Conservation (phyloP, 2,329 filamentous ascomycete genomes). For the Alternaria gaisen region DNA sequence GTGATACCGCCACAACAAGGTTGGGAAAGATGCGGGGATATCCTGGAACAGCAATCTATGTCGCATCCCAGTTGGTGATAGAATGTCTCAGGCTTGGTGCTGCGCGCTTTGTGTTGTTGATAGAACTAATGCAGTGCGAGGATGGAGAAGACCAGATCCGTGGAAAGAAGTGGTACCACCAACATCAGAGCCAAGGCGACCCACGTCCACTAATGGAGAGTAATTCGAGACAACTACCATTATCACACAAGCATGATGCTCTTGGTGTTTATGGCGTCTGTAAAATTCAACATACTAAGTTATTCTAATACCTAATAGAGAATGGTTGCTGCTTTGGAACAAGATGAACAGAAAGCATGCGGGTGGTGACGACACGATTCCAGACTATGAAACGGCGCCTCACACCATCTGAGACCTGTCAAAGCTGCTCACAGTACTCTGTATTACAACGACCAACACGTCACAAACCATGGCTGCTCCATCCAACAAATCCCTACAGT, state of each 20-base stretch:
- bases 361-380: constrained; percentile 4
- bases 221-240: not conserved
- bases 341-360: not conserved
- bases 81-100: not conserved
- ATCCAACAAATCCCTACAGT: constrained; percentile 15
- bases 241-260: not conserved
- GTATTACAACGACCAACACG: not conserved
- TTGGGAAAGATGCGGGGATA: not conserved
- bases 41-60: not conserved
- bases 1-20: not conserved
- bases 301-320: not conserved
- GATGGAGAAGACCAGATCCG: not conserved
- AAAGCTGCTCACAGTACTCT: not conserved
- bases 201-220: not conserved
- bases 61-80: not conserved
- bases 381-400: not conserved
- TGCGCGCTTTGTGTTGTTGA: not conserved
- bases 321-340: not conserved
- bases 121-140: not conserved
- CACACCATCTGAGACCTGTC: not conserved
- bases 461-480: constrained; percentile 18
- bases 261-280: not conserved
- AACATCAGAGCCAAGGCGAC: not conserved
- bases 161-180: not conserved
- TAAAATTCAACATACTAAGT: not conserved